Percentiles rank a stretch among this genome's conserved stretches.
phyloP scores from a whole-genome alignment of 768 basidiomycete genomes.

The Mycena albidolilacea region DNA sequence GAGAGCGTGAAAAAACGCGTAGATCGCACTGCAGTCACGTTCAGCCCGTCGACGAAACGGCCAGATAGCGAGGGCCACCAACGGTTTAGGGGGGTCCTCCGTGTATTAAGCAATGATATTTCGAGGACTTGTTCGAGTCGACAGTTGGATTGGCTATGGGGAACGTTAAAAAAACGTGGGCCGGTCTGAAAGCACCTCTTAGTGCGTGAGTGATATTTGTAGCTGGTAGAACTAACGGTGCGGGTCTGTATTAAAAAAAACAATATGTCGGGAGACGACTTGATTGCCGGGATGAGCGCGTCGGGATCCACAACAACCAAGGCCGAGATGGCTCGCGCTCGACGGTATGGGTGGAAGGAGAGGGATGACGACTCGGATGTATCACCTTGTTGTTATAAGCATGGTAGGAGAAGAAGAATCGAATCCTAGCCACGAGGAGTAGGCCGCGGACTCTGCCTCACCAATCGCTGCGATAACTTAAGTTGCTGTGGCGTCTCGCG shows the following conservation, averaged over 20 bases:
- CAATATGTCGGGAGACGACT: neutral
- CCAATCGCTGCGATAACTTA: conserved; percentile 59
- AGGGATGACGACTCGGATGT: conserved; percentile 40
- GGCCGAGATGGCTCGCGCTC: neutral
- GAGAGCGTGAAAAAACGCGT: neutral
- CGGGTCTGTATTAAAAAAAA: neutral
- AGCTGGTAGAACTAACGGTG: neutral
- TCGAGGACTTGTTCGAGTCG: neutral
- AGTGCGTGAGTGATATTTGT: neutral
- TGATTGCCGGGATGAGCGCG: neutral
- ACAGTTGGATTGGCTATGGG: neutral
- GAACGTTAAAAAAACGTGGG: neutral
- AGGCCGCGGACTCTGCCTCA: conserved; percentile 53
- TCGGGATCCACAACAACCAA: neutral
- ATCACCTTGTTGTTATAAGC: conserved; percentile 31
- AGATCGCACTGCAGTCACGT: neutral
- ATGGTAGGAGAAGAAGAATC: conserved; percentile 76
- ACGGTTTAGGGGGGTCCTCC: neutral
- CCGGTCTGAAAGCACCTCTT: neutral
- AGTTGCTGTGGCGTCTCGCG: conserved; percentile 54
- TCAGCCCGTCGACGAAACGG: neutral
- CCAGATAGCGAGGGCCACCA: neutral
- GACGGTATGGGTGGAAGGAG: conserved; percentile 40
- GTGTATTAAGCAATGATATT: neutral
- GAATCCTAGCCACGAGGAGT: conserved; percentile 79